A percentile compares a stretch with the other conserved stretches of the same genome.
Conservation (phyloP, 768 basidiomycete species). For the Saitozyma podzolica region DNA sequence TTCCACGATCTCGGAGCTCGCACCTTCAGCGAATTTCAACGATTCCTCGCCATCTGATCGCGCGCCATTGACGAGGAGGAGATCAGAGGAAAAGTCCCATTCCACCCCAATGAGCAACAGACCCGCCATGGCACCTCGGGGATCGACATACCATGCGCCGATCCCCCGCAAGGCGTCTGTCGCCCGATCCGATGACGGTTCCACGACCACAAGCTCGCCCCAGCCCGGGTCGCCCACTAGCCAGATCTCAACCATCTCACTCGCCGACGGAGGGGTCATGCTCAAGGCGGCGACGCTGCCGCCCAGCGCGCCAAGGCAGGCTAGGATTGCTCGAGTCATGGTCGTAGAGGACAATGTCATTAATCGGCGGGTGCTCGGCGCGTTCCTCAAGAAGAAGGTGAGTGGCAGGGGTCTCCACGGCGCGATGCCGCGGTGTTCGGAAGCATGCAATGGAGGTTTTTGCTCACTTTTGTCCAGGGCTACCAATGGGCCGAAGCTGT, state of each 20-base stretch:
- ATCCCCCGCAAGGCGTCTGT: conserved; percentile 1
- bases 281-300: conserved; percentile 67
- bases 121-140: conserved; percentile 58
- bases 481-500: conserved; percentile 75
- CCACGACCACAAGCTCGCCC: conserved; percentile 20
- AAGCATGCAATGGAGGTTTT: not conserved
- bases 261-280: conserved; percentile 62
- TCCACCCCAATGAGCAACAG: conserved; percentile 41
- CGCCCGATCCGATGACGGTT: not conserved
- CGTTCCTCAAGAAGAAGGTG: conserved; percentile 52
- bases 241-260: conserved; percentile 46
- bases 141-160: conserved; percentile 56
- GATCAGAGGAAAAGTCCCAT: conserved; percentile 49
- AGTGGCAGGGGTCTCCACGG: conserved; percentile 9
- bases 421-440: not conserved
- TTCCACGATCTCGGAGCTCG: conserved; percentile 42
- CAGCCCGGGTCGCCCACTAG: conserved; percentile 48
- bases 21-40: conserved; percentile 5
- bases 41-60: conserved; percentile 14
- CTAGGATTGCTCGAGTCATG: conserved; percentile 64
- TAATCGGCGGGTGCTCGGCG: conserved; percentile 76
- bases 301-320: conserved; percentile 58
- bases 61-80: conserved; percentile 36
- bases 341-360: conserved; percentile 90
- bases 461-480: conserved; percentile 55